Percentiles rank a stretch among this genome's conserved stretches.
Evolutionary conservation across 352 stramenopile genomes (phyloP).

Genomic region (Pythium angustatum): DNA sequence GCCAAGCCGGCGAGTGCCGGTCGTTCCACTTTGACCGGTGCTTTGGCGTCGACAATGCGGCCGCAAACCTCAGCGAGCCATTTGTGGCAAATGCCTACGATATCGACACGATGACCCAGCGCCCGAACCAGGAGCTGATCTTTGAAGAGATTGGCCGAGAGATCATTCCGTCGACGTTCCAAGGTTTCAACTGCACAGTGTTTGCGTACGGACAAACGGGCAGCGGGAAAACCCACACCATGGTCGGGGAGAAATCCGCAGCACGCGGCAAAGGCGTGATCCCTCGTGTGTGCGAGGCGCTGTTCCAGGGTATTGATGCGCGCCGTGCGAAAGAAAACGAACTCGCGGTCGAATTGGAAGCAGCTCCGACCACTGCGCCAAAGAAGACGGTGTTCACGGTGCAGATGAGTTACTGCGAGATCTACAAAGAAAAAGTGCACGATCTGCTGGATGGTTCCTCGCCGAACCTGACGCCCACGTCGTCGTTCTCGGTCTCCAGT

Average conservation of each 20-base stretch:
- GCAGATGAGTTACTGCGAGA: slow-evolving; percentile 82
- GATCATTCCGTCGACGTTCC: slow-evolving; percentile 71
- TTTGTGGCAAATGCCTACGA: slow-evolving; percentile 45
- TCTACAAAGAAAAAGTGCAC: slow-evolving; percentile 89
- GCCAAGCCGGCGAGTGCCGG: slow-evolving; percentile 49
- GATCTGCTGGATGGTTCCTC: slow-evolving; percentile 59
- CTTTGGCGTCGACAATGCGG: slow-evolving; percentile 51
- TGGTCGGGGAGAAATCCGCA: slow-evolving; percentile 71
- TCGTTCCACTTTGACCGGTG: slow-evolving; percentile 81
- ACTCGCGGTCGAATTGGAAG: slow-evolving; percentile 13
- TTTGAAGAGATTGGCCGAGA: slow-evolving; percentile 77
- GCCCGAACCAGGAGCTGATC: slow-evolving; percentile 68
- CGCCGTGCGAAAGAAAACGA: slow-evolving; percentile 35
- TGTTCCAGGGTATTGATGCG: slow-evolving; percentile 69
- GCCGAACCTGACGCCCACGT: slow-evolving; percentile 11
- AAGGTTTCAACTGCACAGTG: slow-evolving; percentile 85
- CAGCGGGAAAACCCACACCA: slow-evolving; percentile 83
- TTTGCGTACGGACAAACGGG: slow-evolving; percentile 83
- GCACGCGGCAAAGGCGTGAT: slow-evolving; percentile 67
- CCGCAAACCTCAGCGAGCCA: slow-evolving; percentile 35
- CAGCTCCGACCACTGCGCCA: not conserved
- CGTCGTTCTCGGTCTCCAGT: slow-evolving; percentile 34
- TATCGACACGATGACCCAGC: slow-evolving; percentile 41
- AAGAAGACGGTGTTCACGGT: slow-evolving; percentile 26
- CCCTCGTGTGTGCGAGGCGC: slow-evolving; percentile 73